These are phyloP conservation scores for Sporothrix pseudoabietina DNA, from an alignment of 2,329 filamentous ascomycete species.

Conservation along the genomic window DNA sequence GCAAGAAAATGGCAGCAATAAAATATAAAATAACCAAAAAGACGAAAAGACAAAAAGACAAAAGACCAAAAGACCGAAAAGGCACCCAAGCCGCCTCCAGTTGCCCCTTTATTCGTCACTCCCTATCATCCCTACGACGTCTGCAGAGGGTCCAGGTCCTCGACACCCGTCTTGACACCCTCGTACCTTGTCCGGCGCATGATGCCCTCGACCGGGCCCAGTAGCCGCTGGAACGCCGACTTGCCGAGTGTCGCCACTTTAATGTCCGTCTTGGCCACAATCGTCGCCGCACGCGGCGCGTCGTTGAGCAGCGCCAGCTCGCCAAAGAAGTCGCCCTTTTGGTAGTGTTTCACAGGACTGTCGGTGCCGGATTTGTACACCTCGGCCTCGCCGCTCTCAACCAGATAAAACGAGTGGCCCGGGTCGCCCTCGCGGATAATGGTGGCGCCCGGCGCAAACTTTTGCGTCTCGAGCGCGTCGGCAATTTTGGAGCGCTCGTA, in stretches of 20 bases:
- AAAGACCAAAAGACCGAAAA: not conserved
- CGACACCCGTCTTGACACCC: constrained; percentile 62
- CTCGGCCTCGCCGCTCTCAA: constrained; percentile 84
- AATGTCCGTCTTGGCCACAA: constrained; percentile 80
- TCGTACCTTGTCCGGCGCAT: constrained; percentile 77
- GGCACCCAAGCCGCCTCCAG: not conserved
- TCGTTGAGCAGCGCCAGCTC: constrained; percentile 93
- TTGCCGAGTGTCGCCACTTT: constrained; percentile 93
- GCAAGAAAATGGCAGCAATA: not conserved
- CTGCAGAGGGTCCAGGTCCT: constrained; percentile 68
- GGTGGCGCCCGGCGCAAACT: constrained; percentile 73
- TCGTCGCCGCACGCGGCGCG: constrained; percentile 85
- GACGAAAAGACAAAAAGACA: no score
- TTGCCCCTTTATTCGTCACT: not conserved
- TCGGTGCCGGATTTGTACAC: constrained; percentile 77
- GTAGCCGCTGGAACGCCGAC: constrained; percentile 87
- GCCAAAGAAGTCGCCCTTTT: constrained; percentile 94
- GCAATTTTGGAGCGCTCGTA: constrained; percentile 98
- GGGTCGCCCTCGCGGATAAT: constrained; percentile 93
- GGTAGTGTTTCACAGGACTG: constrained; percentile 75
- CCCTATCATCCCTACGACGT: constrained; percentile 31
- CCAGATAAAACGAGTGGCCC: constrained; percentile 86
- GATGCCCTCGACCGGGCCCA: constrained; percentile 91
- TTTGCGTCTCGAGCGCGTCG: constrained; percentile 89
- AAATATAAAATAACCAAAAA: not conserved